Evolutionary conservation across 176 grass and related monocot species (phyloP).

Genomic region (Thinopyrum elongatum): DNA sequence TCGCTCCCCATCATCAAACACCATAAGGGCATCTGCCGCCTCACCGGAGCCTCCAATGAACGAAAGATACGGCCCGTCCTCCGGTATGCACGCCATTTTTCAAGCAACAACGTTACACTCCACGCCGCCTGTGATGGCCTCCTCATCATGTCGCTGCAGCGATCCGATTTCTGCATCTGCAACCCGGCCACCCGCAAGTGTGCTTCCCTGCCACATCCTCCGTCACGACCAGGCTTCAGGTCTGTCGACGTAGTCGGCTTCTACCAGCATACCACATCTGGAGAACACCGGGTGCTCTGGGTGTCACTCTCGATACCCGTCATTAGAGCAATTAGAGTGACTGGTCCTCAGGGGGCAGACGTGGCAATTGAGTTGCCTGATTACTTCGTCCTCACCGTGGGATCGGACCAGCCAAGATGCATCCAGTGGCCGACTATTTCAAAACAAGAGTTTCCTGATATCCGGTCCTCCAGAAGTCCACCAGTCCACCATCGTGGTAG

Average conservation of each 20-base stretch:
- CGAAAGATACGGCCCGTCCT: too few species aligned
- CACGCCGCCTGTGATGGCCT: too few species aligned
- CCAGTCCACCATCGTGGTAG: background rate
- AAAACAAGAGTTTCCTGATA: background rate
- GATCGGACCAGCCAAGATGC: background rate
- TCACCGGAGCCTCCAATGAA: too few species aligned
- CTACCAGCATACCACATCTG: background rate
- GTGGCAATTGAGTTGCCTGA: background rate
- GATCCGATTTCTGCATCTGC: too few species aligned
- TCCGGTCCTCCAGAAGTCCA: background rate
- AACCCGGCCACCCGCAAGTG: too few species aligned
- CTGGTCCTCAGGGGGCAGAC: too few species aligned
- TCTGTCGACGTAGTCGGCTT: background rate
- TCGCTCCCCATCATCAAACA: background rate
- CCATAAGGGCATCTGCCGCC: background rate
- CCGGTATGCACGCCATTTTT: too few species aligned
- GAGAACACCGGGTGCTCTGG: background rate
- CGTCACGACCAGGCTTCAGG: background rate
- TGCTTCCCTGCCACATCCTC: too few species aligned
- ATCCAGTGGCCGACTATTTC: background rate
- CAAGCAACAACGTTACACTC: too few species aligned
- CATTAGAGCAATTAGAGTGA: too few species aligned
- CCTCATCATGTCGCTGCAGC: too few species aligned
- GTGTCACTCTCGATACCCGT: background rate
- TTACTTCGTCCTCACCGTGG: background rate